phyloP scores from a whole-genome alignment of 2,329 filamentous ascomycete genomes.

The Colletotrichum cereale region DNA sequence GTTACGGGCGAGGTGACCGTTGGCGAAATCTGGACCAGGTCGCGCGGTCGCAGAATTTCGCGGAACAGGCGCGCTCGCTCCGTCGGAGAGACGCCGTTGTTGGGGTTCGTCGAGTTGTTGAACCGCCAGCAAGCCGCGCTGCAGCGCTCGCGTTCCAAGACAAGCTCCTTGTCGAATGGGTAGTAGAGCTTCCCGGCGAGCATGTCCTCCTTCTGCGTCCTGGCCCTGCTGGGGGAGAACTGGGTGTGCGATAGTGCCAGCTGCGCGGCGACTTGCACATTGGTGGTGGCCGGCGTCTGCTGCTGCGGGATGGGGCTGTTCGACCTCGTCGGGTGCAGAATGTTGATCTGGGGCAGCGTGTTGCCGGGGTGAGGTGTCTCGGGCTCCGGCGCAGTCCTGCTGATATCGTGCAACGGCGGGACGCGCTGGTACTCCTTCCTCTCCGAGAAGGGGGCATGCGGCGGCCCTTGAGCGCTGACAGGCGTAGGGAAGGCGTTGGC shows the following conservation, averaged over 20 bases:
- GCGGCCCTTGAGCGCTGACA: constrained; percentile 67
- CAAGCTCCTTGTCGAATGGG: constrained; percentile 81
- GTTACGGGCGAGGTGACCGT: constrained; percentile 64
- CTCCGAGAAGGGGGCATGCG: constrained; percentile 58
- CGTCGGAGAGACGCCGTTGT: constrained; percentile 75
- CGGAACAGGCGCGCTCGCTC: constrained; percentile 79
- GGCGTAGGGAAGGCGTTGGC: constrained; percentile 72
- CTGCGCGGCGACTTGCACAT: constrained; percentile 69
- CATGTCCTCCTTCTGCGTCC: constrained; percentile 92
- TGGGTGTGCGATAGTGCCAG: constrained; percentile 69
- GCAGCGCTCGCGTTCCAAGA: constrained; percentile 87
- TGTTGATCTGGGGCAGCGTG: constrained; percentile 68
- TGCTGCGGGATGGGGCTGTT: constrained; percentile 57
- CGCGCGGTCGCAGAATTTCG: constrained; percentile 76
- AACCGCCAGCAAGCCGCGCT: constrained; percentile 85
- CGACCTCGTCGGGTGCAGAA: constrained; percentile 64
- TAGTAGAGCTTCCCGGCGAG: constrained; percentile 82
- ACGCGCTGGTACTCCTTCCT: constrained; percentile 72
- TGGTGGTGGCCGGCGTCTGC: constrained; percentile 53
- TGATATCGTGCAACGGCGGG: constrained; percentile 71
- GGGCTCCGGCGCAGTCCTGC: constrained; percentile 61
- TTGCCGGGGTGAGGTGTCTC: constrained; percentile 66
- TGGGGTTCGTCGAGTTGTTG: constrained; percentile 85
- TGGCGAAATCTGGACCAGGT: constrained; percentile 68
- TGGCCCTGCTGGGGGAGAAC: constrained; percentile 55